Conservation (phyloP, 163 green algal species). For the Scenedesmus sp. region DNA sequence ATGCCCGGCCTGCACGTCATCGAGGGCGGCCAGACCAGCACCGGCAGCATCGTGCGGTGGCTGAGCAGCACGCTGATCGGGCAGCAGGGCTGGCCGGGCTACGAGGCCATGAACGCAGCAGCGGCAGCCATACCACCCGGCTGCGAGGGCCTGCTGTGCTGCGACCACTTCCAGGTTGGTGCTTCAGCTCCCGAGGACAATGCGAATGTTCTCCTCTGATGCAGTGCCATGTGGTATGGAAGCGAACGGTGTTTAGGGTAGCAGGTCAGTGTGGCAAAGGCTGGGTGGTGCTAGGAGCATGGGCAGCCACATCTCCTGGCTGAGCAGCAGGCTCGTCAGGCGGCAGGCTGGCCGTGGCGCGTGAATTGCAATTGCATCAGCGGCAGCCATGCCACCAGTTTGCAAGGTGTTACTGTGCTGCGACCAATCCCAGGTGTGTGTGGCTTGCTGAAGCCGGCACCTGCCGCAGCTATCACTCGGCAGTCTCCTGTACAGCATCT, state of each 20-base stretch:
- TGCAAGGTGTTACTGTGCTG: conserved; percentile 80
- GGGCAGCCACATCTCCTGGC: too few species aligned
- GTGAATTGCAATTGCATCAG: conserved; percentile 74
- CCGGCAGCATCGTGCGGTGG: conserved; percentile 69
- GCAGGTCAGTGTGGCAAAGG: too few species aligned
- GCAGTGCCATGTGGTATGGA: too few species aligned
- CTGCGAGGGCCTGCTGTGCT: conserved; percentile 79
- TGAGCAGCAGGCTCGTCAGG: neutral
- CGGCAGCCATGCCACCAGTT: conserved; percentile 71
- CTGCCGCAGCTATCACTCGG: too few species aligned
- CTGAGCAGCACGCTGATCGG: conserved; percentile 11
- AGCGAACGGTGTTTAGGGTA: too few species aligned
- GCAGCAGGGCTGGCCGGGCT: conserved; percentile 52
- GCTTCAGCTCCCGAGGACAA: too few species aligned
- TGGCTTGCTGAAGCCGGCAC: too few species aligned
- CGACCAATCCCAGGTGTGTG: conserved; percentile 84
- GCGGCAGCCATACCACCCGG: conserved; percentile 76
- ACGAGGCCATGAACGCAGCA: conserved; percentile 75
- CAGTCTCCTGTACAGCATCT: too few species aligned
- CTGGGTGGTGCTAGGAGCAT: too few species aligned
- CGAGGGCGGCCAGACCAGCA: conserved; percentile 89
- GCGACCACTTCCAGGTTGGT: conserved; percentile 87
- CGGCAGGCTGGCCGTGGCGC: conserved; percentile 59
- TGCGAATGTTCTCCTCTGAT: too few species aligned
- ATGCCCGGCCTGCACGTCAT: conserved; percentile 80